Conservation (phyloP, 805 yeast species). For the Barnettozyma wickerhamii region DNA sequence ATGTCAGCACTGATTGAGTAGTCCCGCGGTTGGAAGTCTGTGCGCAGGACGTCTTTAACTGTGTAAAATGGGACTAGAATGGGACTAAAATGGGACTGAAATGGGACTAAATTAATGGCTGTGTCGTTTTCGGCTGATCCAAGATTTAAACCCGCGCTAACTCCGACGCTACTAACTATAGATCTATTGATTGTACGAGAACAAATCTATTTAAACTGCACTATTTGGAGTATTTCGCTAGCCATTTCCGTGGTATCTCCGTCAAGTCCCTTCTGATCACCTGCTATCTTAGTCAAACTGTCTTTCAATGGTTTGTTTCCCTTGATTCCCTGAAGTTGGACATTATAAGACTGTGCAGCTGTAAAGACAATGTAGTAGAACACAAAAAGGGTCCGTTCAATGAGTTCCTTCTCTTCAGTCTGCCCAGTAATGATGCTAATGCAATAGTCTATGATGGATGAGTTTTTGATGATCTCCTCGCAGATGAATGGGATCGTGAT, state of each 20-base stretch:
- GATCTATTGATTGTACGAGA: not conserved
- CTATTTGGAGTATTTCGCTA: slow-evolving; percentile 8
- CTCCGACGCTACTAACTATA: not conserved
- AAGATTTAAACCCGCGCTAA: not conserved
- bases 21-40: too few species aligned
- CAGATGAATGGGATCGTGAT: slow-evolving; percentile 33
- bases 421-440: slow-evolving; percentile 25
- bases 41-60: too few species aligned
- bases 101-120: too few species aligned
- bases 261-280: not conserved
- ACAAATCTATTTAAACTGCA: slow-evolving; percentile 3
- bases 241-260: slow-evolving; percentile 16
- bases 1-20: too few species aligned
- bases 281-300: slow-evolving; percentile 1
- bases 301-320: slow-evolving; percentile 6
- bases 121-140: not conserved
- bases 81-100: too few species aligned
- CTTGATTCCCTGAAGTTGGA: not conserved
- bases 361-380: slow-evolving; percentile 23
- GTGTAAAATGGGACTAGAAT: too few species aligned
- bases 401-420: slow-evolving; percentile 25
- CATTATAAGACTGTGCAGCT: slow-evolving; percentile 20
- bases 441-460: slow-evolving; percentile 25
- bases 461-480: slow-evolving; percentile 24
- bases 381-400: slow-evolving; percentile 31